Evolutionary conservation across 495 filamentous ascomycete species (phyloP), one percentile per base, ranked within the genome.

Genomic region (Cercophora scortea): DNA sequence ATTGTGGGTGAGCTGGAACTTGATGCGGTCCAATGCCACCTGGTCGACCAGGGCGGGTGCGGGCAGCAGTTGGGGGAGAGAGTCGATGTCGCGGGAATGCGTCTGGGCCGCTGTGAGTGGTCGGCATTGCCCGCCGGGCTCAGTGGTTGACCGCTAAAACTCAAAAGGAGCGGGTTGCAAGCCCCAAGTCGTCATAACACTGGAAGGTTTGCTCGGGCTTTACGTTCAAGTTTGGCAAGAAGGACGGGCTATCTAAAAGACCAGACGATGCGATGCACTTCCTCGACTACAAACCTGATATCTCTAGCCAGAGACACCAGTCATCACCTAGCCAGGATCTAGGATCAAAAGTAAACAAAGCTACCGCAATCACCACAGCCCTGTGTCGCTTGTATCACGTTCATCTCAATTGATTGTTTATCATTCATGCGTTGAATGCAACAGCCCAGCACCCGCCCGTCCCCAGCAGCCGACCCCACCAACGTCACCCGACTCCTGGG

Each of bases 381-480:
- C 15, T 12, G 12, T 41, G 38, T 15, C 10, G 42, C 44, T 40
- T 38, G 18, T 17, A 34, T 53, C 50, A 33, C 45, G 17, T 12
- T 57, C 55, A 61, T 62, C 60, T 59, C 49, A 19, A 52, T 46
- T 58, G 41, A 56, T 58, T 62, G 55, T 60, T 63, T 60, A 58
- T 46, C 25, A 25, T 63, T 63, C 50, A 63, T 63, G 61, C 57
- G 48, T 49, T 59, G 34, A 34, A 39, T 51, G 51, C 51, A 42
- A 41, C 4, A 44, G 47, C 54, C 51, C 50, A 36, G 50, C 39
- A 38, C 32, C 34, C 35, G 36, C 33, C 39, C 39, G 42, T 34
- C 34, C 18, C 40, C 3, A 45, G 18, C 49, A 47, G 19, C 34
- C 40, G 11, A 15, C 48, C 43, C 43, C 32, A 9, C 43, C 25